Base-by-base conservation (phyloP, 345 rosid genomes). In the Gossypium turneri region DNA sequence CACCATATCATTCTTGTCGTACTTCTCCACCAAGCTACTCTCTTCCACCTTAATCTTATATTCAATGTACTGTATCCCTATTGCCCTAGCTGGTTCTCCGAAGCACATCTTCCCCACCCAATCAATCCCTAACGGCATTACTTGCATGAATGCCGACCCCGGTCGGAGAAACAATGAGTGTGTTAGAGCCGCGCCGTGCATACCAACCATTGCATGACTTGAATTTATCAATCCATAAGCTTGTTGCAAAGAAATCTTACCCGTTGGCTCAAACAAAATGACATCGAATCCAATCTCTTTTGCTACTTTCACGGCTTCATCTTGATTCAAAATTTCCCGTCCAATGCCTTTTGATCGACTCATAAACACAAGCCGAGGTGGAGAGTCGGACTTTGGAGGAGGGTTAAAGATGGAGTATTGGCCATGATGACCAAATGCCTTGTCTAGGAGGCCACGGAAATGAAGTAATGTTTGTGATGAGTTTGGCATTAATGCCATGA, bases 101-200 rank as follows among this genome's bases (percentile, higher is more conserved):
- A 70, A 84, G 50, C 86, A 89, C 34, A 25, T 74, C 64, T 84
- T 80, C 4, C 86, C 82, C 59, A 27, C 66, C 66, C 66, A 61
- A 61, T 61, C 7, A 61, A 10, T 34, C 44, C 45, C 66, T 16
- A 61, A 6, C 5, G 44, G 20, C 20, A 29, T 29, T 44, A 61
- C 66, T 61, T 29, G 66, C 44, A 61, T 61, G 2, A 91, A 77
- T 4, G 83, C 82, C 4, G 92, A 61, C 0, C 90, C 87, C 0
- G 85, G 83, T 29, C 90, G 75, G 41, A 89, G 89, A 75, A 89
- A 89, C 75, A 88, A 69, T 1, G 78, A 73, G 17, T 88, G 91
- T 0, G 91, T 87, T 2, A 87, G 83, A 2, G 86, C 92, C 1
- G 92, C 90, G 9, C 90, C 90, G 12, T 89, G 93, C 38, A 91